Percentiles rank a stretch among this genome's conserved stretches.
Evolutionary conservation across 2,329 filamentous ascomycete genomes (phyloP).

Genomic region (Aureobasidium lini): DNA sequence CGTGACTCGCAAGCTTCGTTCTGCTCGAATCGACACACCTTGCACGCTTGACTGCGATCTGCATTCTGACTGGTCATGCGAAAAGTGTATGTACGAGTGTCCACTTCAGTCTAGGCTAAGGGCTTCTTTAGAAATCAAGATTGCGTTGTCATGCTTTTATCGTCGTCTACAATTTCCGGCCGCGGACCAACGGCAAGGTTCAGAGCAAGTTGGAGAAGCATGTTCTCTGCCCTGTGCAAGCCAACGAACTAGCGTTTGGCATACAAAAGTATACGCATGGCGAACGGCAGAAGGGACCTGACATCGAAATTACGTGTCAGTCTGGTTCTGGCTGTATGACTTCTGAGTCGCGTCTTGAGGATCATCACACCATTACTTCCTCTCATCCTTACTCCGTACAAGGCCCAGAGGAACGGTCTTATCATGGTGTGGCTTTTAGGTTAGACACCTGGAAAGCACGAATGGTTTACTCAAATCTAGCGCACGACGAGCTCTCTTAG

Average conservation of each 20-base stretch:
- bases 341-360: not conserved
- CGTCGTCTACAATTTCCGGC: not conserved
- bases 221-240: not conserved
- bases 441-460: no score
- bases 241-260: slow-evolving; percentile 2
- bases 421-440: not conserved
- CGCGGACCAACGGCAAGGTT: not conserved
- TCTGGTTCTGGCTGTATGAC: not conserved
- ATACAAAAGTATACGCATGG: not conserved
- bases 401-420: not conserved
- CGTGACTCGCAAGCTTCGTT: not conserved
- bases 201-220: not conserved
- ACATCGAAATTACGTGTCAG: not conserved
- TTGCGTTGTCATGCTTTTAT: not conserved
- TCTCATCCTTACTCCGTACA: not conserved
- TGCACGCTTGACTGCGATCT: not conserved
- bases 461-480: no score
- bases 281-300: not conserved
- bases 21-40: not conserved
- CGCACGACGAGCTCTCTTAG: no score
- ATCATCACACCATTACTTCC: not conserved
- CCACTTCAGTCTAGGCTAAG: not conserved
- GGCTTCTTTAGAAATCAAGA: not conserved
- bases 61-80: not conserved
- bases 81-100: not conserved